A percentile compares a stretch with the other conserved stretches of the same genome.
phyloP scores from a whole-genome alignment of 192 early-diverging fungal species.

The Coemansia sp. region DNA sequence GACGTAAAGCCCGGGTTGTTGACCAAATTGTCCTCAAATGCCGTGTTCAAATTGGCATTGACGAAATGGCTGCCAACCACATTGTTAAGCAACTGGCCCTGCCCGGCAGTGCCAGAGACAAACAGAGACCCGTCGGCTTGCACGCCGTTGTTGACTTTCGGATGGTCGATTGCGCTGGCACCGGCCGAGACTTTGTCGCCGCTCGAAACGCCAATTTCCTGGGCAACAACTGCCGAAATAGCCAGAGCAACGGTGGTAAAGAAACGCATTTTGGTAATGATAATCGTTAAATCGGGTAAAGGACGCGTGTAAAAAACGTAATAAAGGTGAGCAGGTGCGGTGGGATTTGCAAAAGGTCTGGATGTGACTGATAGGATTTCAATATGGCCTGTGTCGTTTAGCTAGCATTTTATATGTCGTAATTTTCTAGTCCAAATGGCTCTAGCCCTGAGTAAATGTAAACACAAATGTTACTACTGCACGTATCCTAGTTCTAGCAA shows the following conservation, averaged over 20 bases:
- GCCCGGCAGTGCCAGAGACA: slow-evolving; percentile 7
- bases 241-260: slow-evolving; percentile 14
- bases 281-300: not conserved
- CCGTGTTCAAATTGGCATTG: slow-evolving; percentile 22
- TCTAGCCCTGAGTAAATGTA: too few species aligned
- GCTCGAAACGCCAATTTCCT: slow-evolving; percentile 26
- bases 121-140: slow-evolving; percentile 25
- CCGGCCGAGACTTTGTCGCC: slow-evolving; percentile 20
- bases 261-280: slow-evolving; percentile 19
- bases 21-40: slow-evolving; percentile 21
- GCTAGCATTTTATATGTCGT: not conserved
- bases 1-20: slow-evolving; percentile 24
- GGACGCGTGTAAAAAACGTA: not conserved
- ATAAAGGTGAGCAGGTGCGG: not conserved
- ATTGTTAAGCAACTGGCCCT: slow-evolving; percentile 22
- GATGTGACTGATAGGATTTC: not conserved
- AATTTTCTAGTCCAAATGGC: too few species aligned
- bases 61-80: slow-evolving; percentile 19
- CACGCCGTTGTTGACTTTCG: slow-evolving; percentile 39
- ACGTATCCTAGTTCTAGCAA: not conserved
- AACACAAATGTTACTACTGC: not conserved
- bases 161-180: slow-evolving; percentile 24
- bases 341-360: not conserved
- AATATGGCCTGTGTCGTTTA: not conserved
- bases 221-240: slow-evolving; percentile 17